Conservation (phyloP, 345 rosid genomes). For the Zanthoxylum bungeanum region DNA sequence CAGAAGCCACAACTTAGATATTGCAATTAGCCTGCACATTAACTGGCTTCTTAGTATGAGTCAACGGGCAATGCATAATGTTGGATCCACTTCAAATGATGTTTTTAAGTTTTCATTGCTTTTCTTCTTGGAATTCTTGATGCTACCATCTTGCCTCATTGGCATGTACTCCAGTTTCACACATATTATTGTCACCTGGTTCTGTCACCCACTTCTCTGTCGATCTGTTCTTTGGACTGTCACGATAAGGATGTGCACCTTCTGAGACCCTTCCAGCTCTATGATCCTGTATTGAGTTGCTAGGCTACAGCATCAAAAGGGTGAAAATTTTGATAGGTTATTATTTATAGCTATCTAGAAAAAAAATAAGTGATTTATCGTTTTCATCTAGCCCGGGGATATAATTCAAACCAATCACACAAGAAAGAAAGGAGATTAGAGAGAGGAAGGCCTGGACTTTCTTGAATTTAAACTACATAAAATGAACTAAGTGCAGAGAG, state of each 20-base stretch:
- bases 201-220: conserved; percentile 21
- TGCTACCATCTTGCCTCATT: conserved; percentile 21
- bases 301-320: conserved; percentile 5
- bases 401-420: neutral
- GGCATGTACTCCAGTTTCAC: conserved; percentile 10
- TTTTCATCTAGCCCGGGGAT: neutral
- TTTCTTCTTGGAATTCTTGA: conserved; percentile 22
- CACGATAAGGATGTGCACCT: neutral
- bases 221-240: conserved; percentile 15
- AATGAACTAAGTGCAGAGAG: neutral
- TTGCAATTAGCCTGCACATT: neutral
- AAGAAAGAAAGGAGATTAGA: neutral
- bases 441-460: neutral
- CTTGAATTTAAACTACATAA: neutral
- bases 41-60: conserved; percentile 6
- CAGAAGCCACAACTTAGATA: neutral
- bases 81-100: conserved; percentile 12
- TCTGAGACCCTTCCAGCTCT: conserved; percentile 37
- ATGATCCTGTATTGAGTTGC: conserved; percentile 34
- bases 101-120: conserved; percentile 1
- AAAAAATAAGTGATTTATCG: neutral
- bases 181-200: conserved; percentile 11
- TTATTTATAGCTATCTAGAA: neutral
- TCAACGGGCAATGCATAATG: conserved; percentile 12
- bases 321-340: neutral